These are phyloP conservation scores for Hyphodiscus hymeniophilus DNA, from an alignment of 495 filamentous ascomycete genomes.

Conservation along the genomic window DNA sequence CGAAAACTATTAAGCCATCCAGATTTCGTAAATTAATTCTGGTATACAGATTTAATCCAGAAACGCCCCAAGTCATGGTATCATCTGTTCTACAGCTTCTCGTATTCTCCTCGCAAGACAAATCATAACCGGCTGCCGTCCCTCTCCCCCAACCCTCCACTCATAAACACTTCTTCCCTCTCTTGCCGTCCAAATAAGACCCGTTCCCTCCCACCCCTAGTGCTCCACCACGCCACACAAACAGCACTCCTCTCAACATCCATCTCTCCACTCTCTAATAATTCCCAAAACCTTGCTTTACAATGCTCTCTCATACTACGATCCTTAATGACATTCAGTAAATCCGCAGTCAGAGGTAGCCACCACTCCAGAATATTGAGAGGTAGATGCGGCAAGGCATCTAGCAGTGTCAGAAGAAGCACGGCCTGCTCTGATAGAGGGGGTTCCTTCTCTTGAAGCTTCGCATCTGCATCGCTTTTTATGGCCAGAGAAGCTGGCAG, in stretches of 20 bases:
- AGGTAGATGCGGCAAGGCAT: constrained; percentile 69
- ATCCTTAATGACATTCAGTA: constrained; percentile 57
- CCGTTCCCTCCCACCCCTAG: constrained; percentile 56
- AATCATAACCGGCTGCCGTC: constrained; percentile 19
- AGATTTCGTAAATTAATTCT: too few relatives aligned
- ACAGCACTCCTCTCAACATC: constrained; percentile 77
- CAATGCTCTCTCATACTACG: constrained; percentile 53
- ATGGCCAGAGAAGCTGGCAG: constrained; percentile 27
- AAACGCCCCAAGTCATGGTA: too few relatives aligned
- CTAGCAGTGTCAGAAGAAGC: constrained; percentile 70
- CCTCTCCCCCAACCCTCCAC: constrained; percentile 40
- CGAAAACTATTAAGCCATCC: too few relatives aligned
- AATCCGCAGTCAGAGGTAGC: constrained; percentile 61
- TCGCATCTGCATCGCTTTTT: constrained; percentile 25
- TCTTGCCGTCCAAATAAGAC: constrained; percentile 44
- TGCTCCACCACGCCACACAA: constrained; percentile 84
- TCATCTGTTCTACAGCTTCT: not conserved
- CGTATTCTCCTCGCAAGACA: not conserved
- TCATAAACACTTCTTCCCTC: constrained; percentile 42
- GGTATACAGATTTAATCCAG: too few relatives aligned
- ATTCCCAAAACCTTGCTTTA: constrained; percentile 75
- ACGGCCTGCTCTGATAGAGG: constrained; percentile 73
- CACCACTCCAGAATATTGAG: constrained; percentile 65
- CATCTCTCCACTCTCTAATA: constrained; percentile 79
- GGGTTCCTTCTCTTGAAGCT: constrained; percentile 19